Evolutionary conservation across 2,329 filamentous ascomycete genomes (phyloP).

Genomic region (Sporothrix brunneoviolacea): DNA sequence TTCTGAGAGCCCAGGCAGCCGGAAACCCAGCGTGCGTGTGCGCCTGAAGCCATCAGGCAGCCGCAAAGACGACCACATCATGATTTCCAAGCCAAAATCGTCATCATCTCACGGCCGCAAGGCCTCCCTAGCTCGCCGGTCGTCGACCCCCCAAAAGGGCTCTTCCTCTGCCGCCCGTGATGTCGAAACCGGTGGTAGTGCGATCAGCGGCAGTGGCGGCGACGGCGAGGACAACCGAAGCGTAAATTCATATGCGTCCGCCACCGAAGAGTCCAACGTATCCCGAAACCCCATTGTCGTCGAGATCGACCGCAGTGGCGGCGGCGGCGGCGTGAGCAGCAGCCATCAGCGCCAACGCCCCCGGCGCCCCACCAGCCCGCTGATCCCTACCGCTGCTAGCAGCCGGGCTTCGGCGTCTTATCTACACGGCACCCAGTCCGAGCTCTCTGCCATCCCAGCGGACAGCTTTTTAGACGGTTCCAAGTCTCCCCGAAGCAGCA

Average conservation of each 20-base stretch:
- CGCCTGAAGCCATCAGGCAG: conserved; percentile 73
- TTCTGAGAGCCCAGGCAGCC: conserved; percentile 49
- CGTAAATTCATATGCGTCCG: conserved; percentile 68
- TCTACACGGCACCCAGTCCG: conserved; percentile 62
- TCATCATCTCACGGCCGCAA: conserved; percentile 47
- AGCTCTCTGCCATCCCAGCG: conserved; percentile 70
- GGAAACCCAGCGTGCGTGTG: conserved; percentile 74
- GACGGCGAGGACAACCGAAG: conserved; percentile 58
- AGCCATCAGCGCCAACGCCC: conserved; percentile 43
- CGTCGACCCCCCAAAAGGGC: conserved; percentile 44
- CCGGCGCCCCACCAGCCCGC: conserved; percentile 56
- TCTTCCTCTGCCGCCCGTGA: conserved; percentile 15
- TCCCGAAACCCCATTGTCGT: conserved; percentile 77
- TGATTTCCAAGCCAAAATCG: conserved; percentile 76
- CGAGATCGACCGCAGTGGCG: conserved; percentile 62
- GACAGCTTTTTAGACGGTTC: conserved; percentile 58
- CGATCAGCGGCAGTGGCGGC: conserved; percentile 23
- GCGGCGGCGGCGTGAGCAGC: conserved; percentile 1
- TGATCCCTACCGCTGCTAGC: conserved; percentile 51
- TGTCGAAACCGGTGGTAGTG: conserved; percentile 26
- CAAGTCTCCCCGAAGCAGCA: conserved; percentile 38
- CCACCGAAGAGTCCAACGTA: conserved; percentile 72
- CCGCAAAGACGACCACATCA: conserved; percentile 66
- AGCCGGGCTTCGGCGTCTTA: conserved; percentile 54
- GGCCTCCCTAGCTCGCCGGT: conserved; percentile 46